Base-by-base conservation (phyloP, 2,329 filamentous ascomycete species). In the Coniochaeta ligniaria region DNA sequence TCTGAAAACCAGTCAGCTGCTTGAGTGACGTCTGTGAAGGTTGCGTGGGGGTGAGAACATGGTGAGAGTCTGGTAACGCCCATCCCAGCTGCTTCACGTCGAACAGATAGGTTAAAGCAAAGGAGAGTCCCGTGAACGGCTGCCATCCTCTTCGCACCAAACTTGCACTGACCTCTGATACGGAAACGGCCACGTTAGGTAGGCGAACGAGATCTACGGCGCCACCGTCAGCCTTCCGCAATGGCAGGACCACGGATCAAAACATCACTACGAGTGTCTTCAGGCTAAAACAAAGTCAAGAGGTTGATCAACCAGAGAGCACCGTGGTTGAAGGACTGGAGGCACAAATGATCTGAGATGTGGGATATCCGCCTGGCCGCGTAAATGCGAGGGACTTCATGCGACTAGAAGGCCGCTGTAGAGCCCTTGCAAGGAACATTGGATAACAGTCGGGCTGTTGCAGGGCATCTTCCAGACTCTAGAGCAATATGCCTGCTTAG, bases 301-400 rank as follows among this genome's bases (percentile, higher is more conserved):
- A 35, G 14, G 54, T 20, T 11, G 31, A 56, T 56, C 31, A 36
- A 36, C 54, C 17, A 38, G 22, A 36, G 16, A 20, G 16, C 8
- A 56, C 33, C 26, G 7, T 56, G 47, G 47, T 16, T 35, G 54
- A 56, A 14, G 16, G n/a, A n/a, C n/a, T n/a, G n/a, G 28, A 55
- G 54, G 31, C 16, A 14, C 54, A 38, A 38, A 56, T 56, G 54
- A 56, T 38, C 31, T 35, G 54, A 38, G 54, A 56, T 35, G 20
- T 36, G 54, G 35, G 11, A 52, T 52, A 52, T 57, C 45, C 59
- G 62, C 41, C 55, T 50, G 58, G 41, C 60, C 61, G 62, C 60
- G 62, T 62, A 63, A 66, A 63, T 63, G 61, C 61, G 57, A 60
- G 26, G 33, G 58, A 59, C 14, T 62, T 63, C 60, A 65, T 65